phyloP scores from a whole-genome alignment of 345 rosid genomes.

The Hibiscus syriacus region DNA sequence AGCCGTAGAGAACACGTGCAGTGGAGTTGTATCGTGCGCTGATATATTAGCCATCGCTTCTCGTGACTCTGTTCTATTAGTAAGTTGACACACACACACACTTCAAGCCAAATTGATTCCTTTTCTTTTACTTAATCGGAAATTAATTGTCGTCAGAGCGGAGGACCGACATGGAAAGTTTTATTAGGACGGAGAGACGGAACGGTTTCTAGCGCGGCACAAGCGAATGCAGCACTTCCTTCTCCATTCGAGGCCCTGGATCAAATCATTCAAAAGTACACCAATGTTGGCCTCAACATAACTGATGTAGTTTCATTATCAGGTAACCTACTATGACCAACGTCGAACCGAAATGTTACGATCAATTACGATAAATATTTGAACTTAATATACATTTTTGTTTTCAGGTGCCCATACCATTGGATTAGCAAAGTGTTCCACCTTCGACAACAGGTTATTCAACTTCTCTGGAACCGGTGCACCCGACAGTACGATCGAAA shows the following conservation, averaged over 20 bases:
- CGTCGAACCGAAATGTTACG: no score
- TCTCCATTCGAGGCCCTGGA: slow-evolving; percentile 45
- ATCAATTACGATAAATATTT: no score
- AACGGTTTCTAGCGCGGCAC: slow-evolving; percentile 44
- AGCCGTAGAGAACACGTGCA: slow-evolving; percentile 58
- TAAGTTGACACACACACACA: slow-evolving; percentile 19
- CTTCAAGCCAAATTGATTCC: no score
- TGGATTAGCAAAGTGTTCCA: slow-evolving; percentile 49
- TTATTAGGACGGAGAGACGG: slow-evolving; percentile 71
- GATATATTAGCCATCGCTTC: slow-evolving; percentile 67
- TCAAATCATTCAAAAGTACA: slow-evolving; percentile 42
- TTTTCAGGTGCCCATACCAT: slow-evolving; percentile 50
- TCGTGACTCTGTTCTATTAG: slow-evolving; percentile 58
- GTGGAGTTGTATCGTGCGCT: slow-evolving; percentile 66
- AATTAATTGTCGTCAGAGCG: slow-evolving; percentile 37
- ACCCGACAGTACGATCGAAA: slow-evolving; percentile 47
- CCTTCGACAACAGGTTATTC: slow-evolving; percentile 49
- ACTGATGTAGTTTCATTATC: slow-evolving; percentile 62
- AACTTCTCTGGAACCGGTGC: slow-evolving; percentile 32
- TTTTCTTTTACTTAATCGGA: no score
- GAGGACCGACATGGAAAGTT: slow-evolving; percentile 71
- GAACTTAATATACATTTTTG: no score
- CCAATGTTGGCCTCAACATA: slow-evolving; percentile 39
- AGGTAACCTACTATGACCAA: slow-evolving; percentile 29
- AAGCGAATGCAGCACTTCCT: slow-evolving; percentile 48